Evolutionary conservation across 2,329 filamentous ascomycete species (phyloP).

Genomic region (Hysterium pulicare): DNA sequence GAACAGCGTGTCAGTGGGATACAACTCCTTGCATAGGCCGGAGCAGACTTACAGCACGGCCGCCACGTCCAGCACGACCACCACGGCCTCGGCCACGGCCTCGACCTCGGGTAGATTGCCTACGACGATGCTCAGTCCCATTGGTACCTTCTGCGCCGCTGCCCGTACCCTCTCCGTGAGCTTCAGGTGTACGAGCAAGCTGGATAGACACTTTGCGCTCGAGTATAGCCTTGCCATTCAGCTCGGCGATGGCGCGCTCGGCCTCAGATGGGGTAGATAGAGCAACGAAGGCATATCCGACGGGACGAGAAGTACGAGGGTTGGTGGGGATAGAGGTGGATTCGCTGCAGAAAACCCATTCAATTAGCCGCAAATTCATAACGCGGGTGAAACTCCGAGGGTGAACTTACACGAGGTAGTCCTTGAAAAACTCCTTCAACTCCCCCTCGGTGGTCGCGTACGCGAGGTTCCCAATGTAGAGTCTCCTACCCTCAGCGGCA

Average conservation of each 20-base stretch:
- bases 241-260: constrained; percentile 89
- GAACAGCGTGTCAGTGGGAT: neutral
- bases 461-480: constrained; percentile 99
- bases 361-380: constrained; percentile 12
- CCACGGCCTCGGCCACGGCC: constrained; percentile 60
- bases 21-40: too few relatives aligned
- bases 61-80: constrained; percentile 60
- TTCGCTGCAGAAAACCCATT: constrained; percentile 61
- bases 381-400: constrained; percentile 5
- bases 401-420: constrained; percentile 90
- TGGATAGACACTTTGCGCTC: constrained; percentile 99
- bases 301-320: constrained; percentile 95
- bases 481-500: constrained; percentile 96
- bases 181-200: constrained; percentile 95
- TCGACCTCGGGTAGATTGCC: constrained; percentile 54
- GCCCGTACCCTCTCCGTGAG: constrained; percentile 67
- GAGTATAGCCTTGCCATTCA: constrained; percentile 95
- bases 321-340: constrained; percentile 99
- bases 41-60: constrained; percentile 61
- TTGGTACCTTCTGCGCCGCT: constrained; percentile 71
- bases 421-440: constrained; percentile 99
- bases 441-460: constrained; percentile 99
- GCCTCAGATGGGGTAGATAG: constrained; percentile 92
- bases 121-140: constrained; percentile 59
- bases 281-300: constrained; percentile 98